Evolutionary conservation across 371 early-diverging fungal genomes (phyloP), one percentile per base, ranked within the genome.

Genomic region (Syncephalastrum sp.): DNA sequence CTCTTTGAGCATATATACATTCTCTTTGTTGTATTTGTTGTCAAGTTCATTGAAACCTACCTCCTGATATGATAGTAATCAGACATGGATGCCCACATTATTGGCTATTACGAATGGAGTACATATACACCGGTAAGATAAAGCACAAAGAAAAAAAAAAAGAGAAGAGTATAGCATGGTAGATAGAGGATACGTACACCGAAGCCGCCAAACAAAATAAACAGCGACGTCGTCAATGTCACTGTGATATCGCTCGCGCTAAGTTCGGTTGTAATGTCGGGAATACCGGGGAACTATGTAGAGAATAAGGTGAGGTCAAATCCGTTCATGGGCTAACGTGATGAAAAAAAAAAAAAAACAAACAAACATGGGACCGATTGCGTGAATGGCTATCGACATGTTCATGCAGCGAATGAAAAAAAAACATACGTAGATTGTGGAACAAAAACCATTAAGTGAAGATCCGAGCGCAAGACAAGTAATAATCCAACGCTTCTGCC

Each of bases 11-110:
- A 33, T n/a, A 41, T 24, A 47, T 5, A 47, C 12, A 42, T 41
- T 2, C 21, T 21, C 21, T 21, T 21, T 21, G 21, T 21, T 21
- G 21, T 21, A 21, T 2, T 21, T 54, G 29, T 25, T 16, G 23
- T 24, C 24, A 54, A 10, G 29, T 47, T 17, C 8, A 48, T 54
- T 7, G 33, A 15, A 17, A 50, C 19, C 41, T 58, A 64, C 68
- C 68, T 59, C 12, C 91, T 74, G 51, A 70, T 57, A 13, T 82
- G 81, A 56, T 74, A 78, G 15, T 51, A 54, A 62, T 90, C 91
- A 0, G 88, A 82, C 41, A 84, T 54, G 41, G 82, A 79, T 14
- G 83, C 87, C 83, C 83, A 87, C 16, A 85, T 45, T 6, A 90
- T 56, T 21, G 82, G 82, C 62, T 63, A 55, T 33, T 10, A 33